Conservation (phyloP, 768 basidiomycete species). For the Naganishia onofrii region DNA sequence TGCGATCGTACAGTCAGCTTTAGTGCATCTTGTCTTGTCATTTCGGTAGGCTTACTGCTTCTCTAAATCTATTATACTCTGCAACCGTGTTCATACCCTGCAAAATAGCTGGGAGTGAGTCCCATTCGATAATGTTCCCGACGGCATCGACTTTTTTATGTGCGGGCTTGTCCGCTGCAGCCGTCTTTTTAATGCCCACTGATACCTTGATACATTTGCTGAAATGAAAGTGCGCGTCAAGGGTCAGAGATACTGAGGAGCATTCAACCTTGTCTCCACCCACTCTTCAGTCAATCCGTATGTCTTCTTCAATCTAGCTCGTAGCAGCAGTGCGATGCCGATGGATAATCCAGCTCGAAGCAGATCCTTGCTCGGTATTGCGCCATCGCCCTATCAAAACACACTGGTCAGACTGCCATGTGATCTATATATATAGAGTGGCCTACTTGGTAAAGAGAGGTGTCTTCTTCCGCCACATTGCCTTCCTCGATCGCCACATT, state of each 20-base stretch:
- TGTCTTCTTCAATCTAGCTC: slow-evolving; percentile 74
- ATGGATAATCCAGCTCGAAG: slow-evolving; percentile 64
- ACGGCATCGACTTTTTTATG: slow-evolving; percentile 57
- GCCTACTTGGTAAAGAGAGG: slow-evolving; percentile 14
- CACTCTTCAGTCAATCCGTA: slow-evolving; percentile 92
- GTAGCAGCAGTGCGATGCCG: slow-evolving; percentile 81
- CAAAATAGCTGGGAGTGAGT: slow-evolving; percentile 66
- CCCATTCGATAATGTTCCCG: slow-evolving; percentile 69
- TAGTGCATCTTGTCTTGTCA: background rate
- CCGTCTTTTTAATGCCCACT: slow-evolving; percentile 75
- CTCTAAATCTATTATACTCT: slow-evolving; percentile 65
- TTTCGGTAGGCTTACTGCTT: slow-evolving; percentile 58
- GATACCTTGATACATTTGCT: slow-evolving; percentile 91
- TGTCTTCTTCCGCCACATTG: slow-evolving; percentile 24
- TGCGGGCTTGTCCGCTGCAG: slow-evolving; percentile 78
- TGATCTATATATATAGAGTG: background rate
- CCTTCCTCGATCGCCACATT: slow-evolving; percentile 21
- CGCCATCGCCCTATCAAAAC: background rate
- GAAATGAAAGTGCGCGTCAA: background rate
- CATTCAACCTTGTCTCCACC: slow-evolving; percentile 48
- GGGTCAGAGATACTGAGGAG: background rate
- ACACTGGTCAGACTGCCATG: background rate
- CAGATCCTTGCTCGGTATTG: slow-evolving; percentile 22
- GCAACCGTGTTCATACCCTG: slow-evolving; percentile 59
- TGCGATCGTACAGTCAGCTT: background rate